Base-by-base conservation (phyloP, 1,284 basidiomycete species). In the Cryptococcus sp. region DNA sequence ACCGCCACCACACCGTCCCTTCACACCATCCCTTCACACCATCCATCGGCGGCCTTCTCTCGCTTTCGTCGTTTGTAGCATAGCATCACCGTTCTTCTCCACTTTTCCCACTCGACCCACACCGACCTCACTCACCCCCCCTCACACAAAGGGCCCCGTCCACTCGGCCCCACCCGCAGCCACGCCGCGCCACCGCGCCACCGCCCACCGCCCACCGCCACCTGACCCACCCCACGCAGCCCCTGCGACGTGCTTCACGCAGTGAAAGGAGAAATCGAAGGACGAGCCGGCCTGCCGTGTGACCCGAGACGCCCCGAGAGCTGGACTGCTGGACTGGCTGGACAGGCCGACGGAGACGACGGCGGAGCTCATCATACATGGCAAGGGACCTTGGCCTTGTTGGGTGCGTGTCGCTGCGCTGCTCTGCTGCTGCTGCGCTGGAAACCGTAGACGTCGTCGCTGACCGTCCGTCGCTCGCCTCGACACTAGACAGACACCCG, bases 181-280 rank as follows among this genome's bases (percentile, higher is more conserved):
- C 18, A 4, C 16, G 7, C 45, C 24, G 24, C 18, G 24, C 15
- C 18, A 23, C 28, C n/a, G 45, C 16, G 45, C 21, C 21, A 13
- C 16, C 21, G 13, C 44, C 16, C 13, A 20, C 45, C 16, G 16
- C n/a, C 45, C 16, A 20, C 20, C 16, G 18, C 45, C 20, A 37
- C 28, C 20, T 28, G 16, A 21, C 15, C 37, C n/a, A 39, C 49
- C n/a, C 49, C 33, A n/a, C 33, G 6, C 49, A 36, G 18, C 18
- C 15, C 15, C 20, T 50, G 58, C 39, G 46, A 60, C 54, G 40
- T 50, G 55, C 58, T 53, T 47, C 58, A 60, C 39, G 44, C 12
- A 21, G 4, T 60, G 36, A 59, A 59, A 59, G 57, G 57, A 51
- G 33, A 46, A 50, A 24, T 40, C 5, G 37, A 57, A 53, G 44